Percentiles rank a stretch among this genome's conserved stretches.
These are phyloP conservation scores for Aspergillus panamensis DNA, from an alignment of 495 filamentous ascomycete genomes.

Conservation along the genomic window DNA sequence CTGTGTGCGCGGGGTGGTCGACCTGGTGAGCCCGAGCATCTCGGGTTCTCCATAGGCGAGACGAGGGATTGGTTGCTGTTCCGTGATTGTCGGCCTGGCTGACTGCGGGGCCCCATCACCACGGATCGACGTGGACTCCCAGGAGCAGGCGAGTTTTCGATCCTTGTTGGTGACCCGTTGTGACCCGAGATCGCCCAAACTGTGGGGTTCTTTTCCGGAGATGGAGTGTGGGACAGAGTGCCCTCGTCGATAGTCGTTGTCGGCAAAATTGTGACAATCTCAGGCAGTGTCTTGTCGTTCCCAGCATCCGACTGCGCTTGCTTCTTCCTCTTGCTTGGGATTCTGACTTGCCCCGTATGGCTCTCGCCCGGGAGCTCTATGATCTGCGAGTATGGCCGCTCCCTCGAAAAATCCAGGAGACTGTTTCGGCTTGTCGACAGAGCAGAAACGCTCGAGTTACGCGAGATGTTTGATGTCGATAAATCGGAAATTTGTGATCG, in stretches of 20 bases:
- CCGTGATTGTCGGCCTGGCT: constrained; percentile 26
- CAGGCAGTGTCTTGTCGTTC: constrained; percentile 25
- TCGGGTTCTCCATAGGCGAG: constrained; percentile 18
- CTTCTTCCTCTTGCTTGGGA: constrained; percentile 28
- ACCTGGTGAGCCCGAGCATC: constrained; percentile 16
- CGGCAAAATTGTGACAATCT: constrained; percentile 30
- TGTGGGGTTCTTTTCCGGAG: constrained; percentile 29
- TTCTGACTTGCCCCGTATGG: constrained; percentile 15
- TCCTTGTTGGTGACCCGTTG: constrained; percentile 21
- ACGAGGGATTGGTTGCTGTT: constrained; percentile 25
- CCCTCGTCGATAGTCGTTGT: constrained; percentile 13
- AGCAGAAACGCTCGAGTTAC: constrained; percentile 21
- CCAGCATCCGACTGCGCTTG: constrained; percentile 16
- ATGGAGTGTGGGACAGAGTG: constrained; percentile 33
- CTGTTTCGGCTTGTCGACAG: constrained; percentile 22
- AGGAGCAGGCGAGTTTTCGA: constrained; percentile 24
- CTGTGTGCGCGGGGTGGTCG: constrained; percentile 29
- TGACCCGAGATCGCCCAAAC: constrained; percentile 32
- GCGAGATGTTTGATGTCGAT: constrained; percentile 21
- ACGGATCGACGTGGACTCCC: constrained; percentile 38
- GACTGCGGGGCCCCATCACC: constrained; percentile 40
- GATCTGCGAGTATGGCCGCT: constrained; percentile 5
- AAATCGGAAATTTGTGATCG: constrained; percentile 16
- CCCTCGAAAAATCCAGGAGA: constrained; percentile 9
- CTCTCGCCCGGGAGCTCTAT: constrained; percentile 22